Percentiles rank a stretch among this genome's conserved stretches.
phyloP scores from a whole-genome alignment of 495 filamentous ascomycete genomes.

The Penicillium cataractarum region DNA sequence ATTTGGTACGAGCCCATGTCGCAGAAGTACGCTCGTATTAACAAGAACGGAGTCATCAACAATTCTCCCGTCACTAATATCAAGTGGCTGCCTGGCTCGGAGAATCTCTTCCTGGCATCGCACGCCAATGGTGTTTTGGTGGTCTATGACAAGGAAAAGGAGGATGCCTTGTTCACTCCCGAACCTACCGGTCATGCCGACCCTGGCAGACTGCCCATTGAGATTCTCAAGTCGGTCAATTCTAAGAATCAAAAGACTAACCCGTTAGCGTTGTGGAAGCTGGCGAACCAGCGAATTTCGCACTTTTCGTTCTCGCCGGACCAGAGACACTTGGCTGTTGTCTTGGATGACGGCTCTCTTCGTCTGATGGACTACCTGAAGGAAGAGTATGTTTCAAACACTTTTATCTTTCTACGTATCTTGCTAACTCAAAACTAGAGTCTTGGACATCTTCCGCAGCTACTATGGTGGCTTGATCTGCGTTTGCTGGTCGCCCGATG shows the following conservation, averaged over 20 bases:
- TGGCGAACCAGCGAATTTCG: slow-evolving; percentile 86
- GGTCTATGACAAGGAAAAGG: slow-evolving; percentile 98
- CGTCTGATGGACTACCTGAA: slow-evolving; percentile 89
- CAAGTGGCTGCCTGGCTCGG: slow-evolving; percentile 91
- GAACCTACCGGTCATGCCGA: slow-evolving; percentile 52
- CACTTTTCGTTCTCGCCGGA: slow-evolving; percentile 90
- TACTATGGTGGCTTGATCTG: slow-evolving; percentile 93
- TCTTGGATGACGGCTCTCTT: slow-evolving; percentile 88
- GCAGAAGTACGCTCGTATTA: slow-evolving; percentile 92
- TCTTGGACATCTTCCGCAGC: slow-evolving; percentile 81
- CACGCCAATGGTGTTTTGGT: slow-evolving; percentile 93
- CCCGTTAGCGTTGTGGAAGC: slow-evolving; percentile 86
- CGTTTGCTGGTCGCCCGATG: slow-evolving; percentile 97
- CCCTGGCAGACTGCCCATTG: slow-evolving; percentile 48
- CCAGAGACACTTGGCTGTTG: slow-evolving; percentile 81
- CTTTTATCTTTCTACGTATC: not conserved
- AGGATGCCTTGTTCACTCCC: slow-evolving; percentile 76
- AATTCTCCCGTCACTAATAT: slow-evolving; percentile 82
- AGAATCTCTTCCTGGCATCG: slow-evolving; percentile 88
- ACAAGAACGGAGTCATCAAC: slow-evolving; percentile 95
- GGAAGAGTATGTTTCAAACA: slow-evolving; percentile 68
- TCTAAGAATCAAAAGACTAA: slow-evolving; percentile 93
- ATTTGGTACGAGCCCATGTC: slow-evolving; percentile 99
- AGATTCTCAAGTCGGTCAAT: slow-evolving; percentile 83
- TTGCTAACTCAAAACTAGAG: slow-evolving; percentile 48